Evolutionary conservation across 768 basidiomycete species (phyloP).

Genomic region (Tubosaeta brunneosetosa): DNA sequence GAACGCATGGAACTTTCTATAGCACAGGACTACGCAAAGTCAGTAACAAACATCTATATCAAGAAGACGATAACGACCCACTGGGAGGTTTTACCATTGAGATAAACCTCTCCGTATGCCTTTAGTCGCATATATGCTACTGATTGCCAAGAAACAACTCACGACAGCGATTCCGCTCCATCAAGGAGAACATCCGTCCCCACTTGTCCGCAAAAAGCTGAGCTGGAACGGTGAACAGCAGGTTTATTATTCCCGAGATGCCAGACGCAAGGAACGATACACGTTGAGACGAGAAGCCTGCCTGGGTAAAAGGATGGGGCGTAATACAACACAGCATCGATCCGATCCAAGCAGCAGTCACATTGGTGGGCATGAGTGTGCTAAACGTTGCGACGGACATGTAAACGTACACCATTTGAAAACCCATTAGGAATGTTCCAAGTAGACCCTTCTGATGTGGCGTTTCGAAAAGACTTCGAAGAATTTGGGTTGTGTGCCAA

Average conservation of each 20-base stretch:
- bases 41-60: constrained; percentile 45
- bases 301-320: constrained; percentile 45
- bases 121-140: constrained; percentile 38
- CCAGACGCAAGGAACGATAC: constrained; percentile 49
- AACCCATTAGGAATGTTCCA: constrained; percentile 41
- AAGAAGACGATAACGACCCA: constrained; percentile 40
- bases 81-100: constrained; percentile 20
- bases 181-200: constrained; percentile 33
- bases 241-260: constrained; percentile 42
- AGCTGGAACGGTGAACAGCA: constrained; percentile 35
- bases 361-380: not conserved
- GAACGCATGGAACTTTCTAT: constrained; percentile 24
- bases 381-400: not conserved
- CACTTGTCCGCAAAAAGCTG: constrained; percentile 40
- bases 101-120: constrained; percentile 19
- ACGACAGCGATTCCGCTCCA: constrained; percentile 40
- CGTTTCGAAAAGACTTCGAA: constrained; percentile 27
- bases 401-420: constrained; percentile 33
- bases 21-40: constrained; percentile 42
- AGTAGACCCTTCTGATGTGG: constrained; percentile 32
- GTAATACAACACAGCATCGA: constrained; percentile 33
- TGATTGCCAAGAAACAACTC: constrained; percentile 38
- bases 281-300: constrained; percentile 44
- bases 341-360: constrained; percentile 11
- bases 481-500: constrained; percentile 16